Base-by-base conservation (phyloP, 2,329 filamentous ascomycete genomes). In the Lachnellula suecica region DNA sequence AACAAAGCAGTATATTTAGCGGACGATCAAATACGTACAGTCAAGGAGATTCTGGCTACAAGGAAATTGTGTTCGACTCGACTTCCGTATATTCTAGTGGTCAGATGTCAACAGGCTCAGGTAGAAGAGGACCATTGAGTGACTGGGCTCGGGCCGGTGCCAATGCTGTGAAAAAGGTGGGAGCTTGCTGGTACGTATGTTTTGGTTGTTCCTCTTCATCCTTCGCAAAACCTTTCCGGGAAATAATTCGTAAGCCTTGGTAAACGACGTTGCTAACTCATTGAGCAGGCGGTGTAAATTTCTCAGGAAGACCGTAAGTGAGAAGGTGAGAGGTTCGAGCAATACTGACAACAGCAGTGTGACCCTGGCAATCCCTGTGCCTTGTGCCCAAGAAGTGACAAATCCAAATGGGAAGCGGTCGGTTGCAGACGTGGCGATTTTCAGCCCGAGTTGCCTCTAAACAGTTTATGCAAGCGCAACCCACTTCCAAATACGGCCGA, bases 211-310 rank as follows among this genome's bases (percentile, higher is more conserved):
- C 27, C 15, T 31, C 9, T 2, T 31, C 15, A 15, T 9, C 9
- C 15, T 15, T 31, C 27, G 9, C 27, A n/a, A n/a, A n/a, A n/a
- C n/a, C n/a, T n/a, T n/a, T n/a, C n/a, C n/a, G n/a, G n/a, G n/a
- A n/a, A n/a, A n/a, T n/a, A n/a, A n/a, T n/a, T n/a, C n/a, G n/a
- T n/a, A n/a, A n/a, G n/a, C 27, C 27, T 13, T 13, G 7, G 8
- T 31, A 31, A 37, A 15, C 17, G 34, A 15, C 34, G 3, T 15
- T 20, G 19, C 38, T 41, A 3, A 41, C 15, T 2, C 38, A 10
- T 2, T 10, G 8, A 10, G 19, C 19, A 41, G 56, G 56, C 53
- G 53, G 23, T 58, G 56, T 23, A 58, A 52, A 43, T 53, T 55
- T 22, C 23, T 53, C 8, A 53, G 53, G 20, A 58, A 58, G 23